Conservation (phyloP, 805 yeast species). For the Saccharomycopsis sp. region DNA sequence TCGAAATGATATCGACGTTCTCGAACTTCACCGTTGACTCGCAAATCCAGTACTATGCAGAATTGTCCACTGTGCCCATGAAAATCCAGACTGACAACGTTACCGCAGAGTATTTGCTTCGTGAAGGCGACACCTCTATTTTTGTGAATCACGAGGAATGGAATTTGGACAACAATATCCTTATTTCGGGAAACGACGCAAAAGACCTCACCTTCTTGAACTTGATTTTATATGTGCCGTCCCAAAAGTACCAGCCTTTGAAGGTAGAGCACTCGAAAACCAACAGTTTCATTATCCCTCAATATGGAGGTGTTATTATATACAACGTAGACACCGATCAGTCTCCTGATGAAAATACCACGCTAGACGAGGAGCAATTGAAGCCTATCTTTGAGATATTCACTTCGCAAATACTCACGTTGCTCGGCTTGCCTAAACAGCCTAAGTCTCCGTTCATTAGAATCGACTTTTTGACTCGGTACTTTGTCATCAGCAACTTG, state of each 20-base stretch:
- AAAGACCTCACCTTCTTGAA: conserved; percentile 62
- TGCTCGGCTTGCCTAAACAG: conserved; percentile 59
- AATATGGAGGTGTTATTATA: conserved; percentile 78
- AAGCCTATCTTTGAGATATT: conserved; percentile 58
- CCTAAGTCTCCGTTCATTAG: conserved; percentile 58
- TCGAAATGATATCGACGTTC: conserved; percentile 43
- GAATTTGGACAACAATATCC: conserved; percentile 44
- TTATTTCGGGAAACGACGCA: conserved; percentile 43
- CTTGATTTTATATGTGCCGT: conserved; percentile 63
- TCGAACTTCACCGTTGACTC: conserved; percentile 73
- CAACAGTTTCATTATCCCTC: conserved; percentile 72
- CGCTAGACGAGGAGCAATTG: conserved; percentile 40
- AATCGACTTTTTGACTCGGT: conserved; percentile 59
- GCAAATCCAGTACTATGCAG: conserved; percentile 66
- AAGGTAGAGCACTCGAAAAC: conserved; percentile 36
- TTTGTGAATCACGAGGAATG: conserved; percentile 82
- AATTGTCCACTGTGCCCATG: conserved; percentile 25
- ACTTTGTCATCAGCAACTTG: conserved; percentile 52
- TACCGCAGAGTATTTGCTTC: conserved; percentile 30
- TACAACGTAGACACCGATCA: conserved; percentile 33
- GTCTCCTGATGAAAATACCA: conserved; percentile 21
- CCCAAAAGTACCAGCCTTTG: conserved; percentile 40
- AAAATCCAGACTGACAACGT: conserved; percentile 1
- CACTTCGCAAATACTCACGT: conserved; percentile 63
- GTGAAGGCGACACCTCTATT: conserved; percentile 25